Evolutionary conservation across 75 land plant species (phyloP).

Genomic region (Gnetum montanum): DNA sequence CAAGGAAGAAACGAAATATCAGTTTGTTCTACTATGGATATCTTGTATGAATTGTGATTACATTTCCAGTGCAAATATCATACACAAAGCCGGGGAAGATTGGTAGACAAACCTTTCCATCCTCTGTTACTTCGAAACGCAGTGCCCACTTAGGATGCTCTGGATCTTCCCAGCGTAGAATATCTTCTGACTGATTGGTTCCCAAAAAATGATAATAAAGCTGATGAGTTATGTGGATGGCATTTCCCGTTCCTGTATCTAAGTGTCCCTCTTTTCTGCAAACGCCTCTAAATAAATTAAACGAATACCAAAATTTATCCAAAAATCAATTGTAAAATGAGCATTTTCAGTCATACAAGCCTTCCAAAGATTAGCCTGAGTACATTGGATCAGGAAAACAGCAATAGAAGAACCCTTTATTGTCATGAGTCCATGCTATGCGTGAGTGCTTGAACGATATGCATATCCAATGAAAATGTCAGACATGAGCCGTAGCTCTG

Average conservation of each 20-base stretch:
- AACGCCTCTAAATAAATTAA: neutral
- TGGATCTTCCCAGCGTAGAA: slow-evolving; percentile 36
- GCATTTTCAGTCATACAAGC: neutral
- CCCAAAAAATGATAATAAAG: slow-evolving; percentile 38
- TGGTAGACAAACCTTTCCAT: slow-evolving; percentile 32
- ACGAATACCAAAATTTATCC: neutral
- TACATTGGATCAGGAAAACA: slow-evolving; percentile 38
- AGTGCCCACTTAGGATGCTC: slow-evolving; percentile 30
- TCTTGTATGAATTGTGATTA: no score
- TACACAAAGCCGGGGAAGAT: neutral
- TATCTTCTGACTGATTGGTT: slow-evolving; percentile 42
- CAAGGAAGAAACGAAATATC: no score
- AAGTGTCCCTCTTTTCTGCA: slow-evolving; percentile 8
- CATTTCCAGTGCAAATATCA: neutral
- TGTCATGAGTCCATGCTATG: slow-evolving; percentile 43
- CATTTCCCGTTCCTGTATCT: slow-evolving; percentile 49
- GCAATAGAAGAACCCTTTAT: slow-evolving; percentile 44
- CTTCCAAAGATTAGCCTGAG: neutral
- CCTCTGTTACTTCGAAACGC: slow-evolving; percentile 29
- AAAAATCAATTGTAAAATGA: neutral
- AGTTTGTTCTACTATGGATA: no score
- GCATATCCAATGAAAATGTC: no score
- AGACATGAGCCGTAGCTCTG: no score
- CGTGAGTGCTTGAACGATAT: slow-evolving; percentile 35
- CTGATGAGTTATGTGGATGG: slow-evolving; percentile 31